Conservation (phyloP, 768 basidiomycete genomes). For the Leccinum subtestaceum region DNA sequence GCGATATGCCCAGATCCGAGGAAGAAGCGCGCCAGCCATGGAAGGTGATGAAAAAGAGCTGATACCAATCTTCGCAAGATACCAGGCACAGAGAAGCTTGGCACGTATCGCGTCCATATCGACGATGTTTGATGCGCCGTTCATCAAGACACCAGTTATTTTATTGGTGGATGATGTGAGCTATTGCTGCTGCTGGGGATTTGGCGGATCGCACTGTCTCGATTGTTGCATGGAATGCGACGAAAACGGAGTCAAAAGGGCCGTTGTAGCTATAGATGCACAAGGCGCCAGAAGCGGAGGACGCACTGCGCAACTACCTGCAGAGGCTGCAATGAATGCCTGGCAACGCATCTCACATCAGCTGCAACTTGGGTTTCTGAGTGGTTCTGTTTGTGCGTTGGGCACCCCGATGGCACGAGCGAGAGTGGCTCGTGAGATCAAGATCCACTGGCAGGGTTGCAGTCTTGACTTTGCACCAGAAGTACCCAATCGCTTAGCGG, state of each 20-base stretch:
- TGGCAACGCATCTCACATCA: constrained; percentile 46
- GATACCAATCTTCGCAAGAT: too few relatives aligned
- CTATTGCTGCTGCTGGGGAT: constrained; percentile 81
- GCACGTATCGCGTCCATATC: too few relatives aligned
- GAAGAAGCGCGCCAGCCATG: too few relatives aligned
- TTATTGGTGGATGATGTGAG: too few relatives aligned
- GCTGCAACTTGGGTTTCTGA: not conserved
- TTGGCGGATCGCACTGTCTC: constrained; percentile 60
- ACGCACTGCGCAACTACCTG: constrained; percentile 48
- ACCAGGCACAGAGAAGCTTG: too few relatives aligned
- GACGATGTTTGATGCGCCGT: too few relatives aligned
- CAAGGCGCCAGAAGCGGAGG: constrained; percentile 36
- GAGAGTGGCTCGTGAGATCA: constrained; percentile 18
- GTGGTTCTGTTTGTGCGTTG: too few relatives aligned
- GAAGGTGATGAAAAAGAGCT: too few relatives aligned
- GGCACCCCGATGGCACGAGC: constrained; percentile 10
- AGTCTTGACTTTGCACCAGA: not conserved
- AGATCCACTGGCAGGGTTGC: constrained; percentile 9
- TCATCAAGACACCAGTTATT: too few relatives aligned
- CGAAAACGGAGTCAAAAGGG: constrained; percentile 19
- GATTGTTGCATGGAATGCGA: constrained; percentile 49
- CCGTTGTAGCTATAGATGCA: constrained; percentile 37
- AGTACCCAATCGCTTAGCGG: not conserved
- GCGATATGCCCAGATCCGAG: too few relatives aligned
- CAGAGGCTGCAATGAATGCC: constrained; percentile 67